phyloP scores from a whole-genome alignment of 805 yeast species.

The Candida dajiaensis region DNA sequence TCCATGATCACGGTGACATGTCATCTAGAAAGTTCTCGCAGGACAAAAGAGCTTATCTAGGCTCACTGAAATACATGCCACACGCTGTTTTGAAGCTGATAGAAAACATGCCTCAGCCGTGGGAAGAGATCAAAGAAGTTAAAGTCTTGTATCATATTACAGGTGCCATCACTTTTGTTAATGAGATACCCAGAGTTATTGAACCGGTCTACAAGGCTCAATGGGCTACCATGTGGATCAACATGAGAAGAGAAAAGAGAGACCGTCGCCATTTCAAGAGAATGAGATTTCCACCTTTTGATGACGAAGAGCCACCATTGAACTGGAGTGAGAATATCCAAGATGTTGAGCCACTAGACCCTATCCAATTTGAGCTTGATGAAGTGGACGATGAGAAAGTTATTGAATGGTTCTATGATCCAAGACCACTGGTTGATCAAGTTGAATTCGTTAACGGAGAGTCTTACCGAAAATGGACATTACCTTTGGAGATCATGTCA shows the following conservation, averaged over 20 bases:
- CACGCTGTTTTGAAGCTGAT: conserved; percentile 85
- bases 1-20: conserved; percentile 80
- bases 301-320: conserved; percentile 94
- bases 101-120: conserved; percentile 98
- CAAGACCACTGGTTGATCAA: conserved; percentile 63
- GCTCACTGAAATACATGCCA: conserved; percentile 92
- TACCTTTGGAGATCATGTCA: conserved; percentile 57
- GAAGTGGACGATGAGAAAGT: conserved; percentile 55
- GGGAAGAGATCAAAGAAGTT: conserved; percentile 88
- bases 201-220: conserved; percentile 90
- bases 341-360: conserved; percentile 64
- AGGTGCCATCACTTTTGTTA: conserved; percentile 94
- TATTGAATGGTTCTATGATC: conserved; percentile 76
- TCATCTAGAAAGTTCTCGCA: conserved; percentile 71
- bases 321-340: conserved; percentile 78
- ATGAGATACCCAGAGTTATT: conserved; percentile 86
- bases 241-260: conserved; percentile 91
- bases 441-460: conserved; percentile 59
- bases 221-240: conserved; percentile 91
- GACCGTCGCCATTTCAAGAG: conserved; percentile 87
- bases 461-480: conserved; percentile 67
- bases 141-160: conserved; percentile 82
- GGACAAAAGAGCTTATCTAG: conserved; percentile 82
- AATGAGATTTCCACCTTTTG: conserved; percentile 92
- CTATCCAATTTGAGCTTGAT: conserved; percentile 63